These are phyloP conservation scores for Thermomucor indicae-seudaticae DNA, from an alignment of 371 early-diverging fungal species.

Conservation along the genomic window DNA sequence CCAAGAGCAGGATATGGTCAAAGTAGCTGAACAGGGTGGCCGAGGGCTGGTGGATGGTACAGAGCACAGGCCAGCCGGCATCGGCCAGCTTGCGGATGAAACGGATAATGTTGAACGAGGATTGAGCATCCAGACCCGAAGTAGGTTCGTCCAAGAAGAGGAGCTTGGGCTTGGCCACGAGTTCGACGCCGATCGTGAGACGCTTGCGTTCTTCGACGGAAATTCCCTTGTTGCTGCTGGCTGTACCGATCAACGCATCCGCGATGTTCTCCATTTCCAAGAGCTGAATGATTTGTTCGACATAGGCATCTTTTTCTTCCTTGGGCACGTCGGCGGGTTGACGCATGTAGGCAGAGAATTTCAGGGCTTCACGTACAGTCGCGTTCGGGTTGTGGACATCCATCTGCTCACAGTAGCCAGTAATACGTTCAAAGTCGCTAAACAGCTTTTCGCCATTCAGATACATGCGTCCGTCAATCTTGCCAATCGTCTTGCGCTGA, in stretches of 20 bases:
- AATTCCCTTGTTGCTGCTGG: conserved; percentile 57
- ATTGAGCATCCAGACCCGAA: conserved; percentile 71
- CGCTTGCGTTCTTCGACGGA: conserved; percentile 67
- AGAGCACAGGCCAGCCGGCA: conserved; percentile 65
- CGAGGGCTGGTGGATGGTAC: conserved; percentile 88
- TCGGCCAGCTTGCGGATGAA: conserved; percentile 71
- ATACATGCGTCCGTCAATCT: conserved; percentile 67
- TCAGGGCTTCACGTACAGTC: conserved; percentile 67
- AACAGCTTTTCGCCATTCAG: conserved; percentile 56
- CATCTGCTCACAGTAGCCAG: conserved; percentile 83
- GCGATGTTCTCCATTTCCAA: conserved; percentile 63
- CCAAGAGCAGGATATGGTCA: conserved; percentile 75
- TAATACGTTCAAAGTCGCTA: conserved; percentile 64
- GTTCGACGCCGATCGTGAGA: conserved; percentile 65
- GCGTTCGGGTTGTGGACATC: conserved; percentile 70
- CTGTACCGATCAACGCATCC: conserved; percentile 58
- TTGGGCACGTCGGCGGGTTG: conserved; percentile 58
- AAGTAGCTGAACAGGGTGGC: conserved; percentile 78
- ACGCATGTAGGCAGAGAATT: conserved; percentile 69
- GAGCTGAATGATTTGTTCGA: conserved; percentile 65
- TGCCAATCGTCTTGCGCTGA: conserved; percentile 77
- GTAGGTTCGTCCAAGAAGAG: conserved; percentile 89
- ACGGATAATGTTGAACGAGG: conserved; percentile 68
- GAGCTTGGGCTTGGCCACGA: conserved; percentile 73
- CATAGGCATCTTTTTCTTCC: conserved; percentile 61